phyloP scores from a whole-genome alignment of 2,329 filamentous ascomycete species.

The Aspergillus pseudotamarii region DNA sequence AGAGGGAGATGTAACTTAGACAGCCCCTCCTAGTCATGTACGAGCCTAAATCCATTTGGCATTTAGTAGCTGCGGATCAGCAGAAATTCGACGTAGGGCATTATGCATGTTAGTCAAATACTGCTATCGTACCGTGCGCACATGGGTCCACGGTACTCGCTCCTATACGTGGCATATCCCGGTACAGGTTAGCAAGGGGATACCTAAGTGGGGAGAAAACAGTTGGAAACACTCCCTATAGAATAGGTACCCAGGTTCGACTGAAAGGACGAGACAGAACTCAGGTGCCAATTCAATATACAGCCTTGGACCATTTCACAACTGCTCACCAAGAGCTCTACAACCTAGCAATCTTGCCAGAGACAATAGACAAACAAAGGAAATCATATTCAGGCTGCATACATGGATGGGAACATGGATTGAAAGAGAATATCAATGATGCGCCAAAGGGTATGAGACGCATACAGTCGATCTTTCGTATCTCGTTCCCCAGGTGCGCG shows the following conservation, averaged over 20 bases:
- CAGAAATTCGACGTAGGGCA: neutral
- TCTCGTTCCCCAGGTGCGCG: constrained; percentile 33
- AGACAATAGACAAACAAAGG: constrained; percentile 30
- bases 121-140: neutral
- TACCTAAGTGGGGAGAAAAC: neutral
- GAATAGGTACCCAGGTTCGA: neutral
- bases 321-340: neutral
- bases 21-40: neutral
- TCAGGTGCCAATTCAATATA: neutral
- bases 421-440: constrained; percentile 28
- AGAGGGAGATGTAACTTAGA: neutral
- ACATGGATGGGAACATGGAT: constrained; percentile 23
- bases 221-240: neutral
- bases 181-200: neutral
- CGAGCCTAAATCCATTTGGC: neutral
- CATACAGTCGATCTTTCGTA: constrained; percentile 26
- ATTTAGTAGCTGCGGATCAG: neutral
- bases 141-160: neutral
- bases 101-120: neutral
- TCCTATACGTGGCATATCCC: neutral
- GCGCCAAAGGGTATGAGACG: constrained; percentile 14
- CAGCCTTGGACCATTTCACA: neutral
- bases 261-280: neutral
- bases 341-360: neutral
- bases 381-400: constrained; percentile 36